These are phyloP conservation scores for Phlebiopsis gigantea DNA, from an alignment of 768 basidiomycete species.

Conservation along the genomic window DNA sequence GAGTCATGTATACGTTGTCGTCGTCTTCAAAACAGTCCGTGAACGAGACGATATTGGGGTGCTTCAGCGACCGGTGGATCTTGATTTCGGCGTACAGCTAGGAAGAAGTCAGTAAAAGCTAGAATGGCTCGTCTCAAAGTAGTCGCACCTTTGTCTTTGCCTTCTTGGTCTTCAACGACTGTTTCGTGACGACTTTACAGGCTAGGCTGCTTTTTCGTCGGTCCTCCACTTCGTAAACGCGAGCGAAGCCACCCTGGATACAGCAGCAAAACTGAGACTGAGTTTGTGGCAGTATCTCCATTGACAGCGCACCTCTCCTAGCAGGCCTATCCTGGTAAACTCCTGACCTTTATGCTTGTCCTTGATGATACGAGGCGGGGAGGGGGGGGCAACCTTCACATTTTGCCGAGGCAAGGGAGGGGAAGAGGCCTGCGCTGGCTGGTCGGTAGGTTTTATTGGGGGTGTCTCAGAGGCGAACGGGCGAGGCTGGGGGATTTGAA, in stretches of 20 bases:
- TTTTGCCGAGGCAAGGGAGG: constrained; percentile 80
- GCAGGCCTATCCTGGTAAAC: constrained; percentile 71
- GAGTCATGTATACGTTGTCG: constrained; percentile 94
- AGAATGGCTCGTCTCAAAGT: neutral
- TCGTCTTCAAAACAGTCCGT: constrained; percentile 94
- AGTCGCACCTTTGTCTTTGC: constrained; percentile 86
- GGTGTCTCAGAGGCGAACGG: constrained; percentile 17
- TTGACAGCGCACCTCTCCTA: constrained; percentile 71
- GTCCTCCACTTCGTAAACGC: constrained; percentile 94
- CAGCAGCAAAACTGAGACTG: too few species aligned
- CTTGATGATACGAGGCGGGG: constrained; percentile 70
- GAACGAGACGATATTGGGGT: constrained; percentile 91
- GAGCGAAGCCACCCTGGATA: constrained; percentile 82
- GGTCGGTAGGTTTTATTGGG: constrained; percentile 7
- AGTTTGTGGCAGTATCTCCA: too few species aligned
- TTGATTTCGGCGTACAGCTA: constrained; percentile 99
- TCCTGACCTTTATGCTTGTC: constrained; percentile 55
- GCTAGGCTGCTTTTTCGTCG: constrained; percentile 58
- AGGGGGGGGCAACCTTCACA: constrained; percentile 75
- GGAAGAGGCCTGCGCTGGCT: constrained; percentile 26
- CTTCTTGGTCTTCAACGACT: constrained; percentile 89
- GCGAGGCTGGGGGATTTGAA: neutral
- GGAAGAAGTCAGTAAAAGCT: neutral
- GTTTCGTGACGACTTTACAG: constrained; percentile 94
- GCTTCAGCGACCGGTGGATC: constrained; percentile 85